Conservation (phyloP, 2,329 filamentous ascomycete species). For the Paracoccidioides brasiliensis region DNA sequence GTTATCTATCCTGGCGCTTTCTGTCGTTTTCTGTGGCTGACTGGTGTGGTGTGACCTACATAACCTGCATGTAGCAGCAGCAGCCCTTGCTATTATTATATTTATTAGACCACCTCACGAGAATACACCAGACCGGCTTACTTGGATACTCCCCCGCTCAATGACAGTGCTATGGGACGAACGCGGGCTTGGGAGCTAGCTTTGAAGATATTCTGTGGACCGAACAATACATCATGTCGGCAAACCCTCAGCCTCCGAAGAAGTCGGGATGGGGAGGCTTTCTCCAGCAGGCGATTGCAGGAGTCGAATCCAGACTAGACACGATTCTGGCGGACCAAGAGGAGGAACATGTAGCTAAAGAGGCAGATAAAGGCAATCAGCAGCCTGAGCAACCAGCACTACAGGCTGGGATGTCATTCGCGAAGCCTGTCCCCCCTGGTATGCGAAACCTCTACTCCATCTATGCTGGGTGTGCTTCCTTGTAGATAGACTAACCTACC, state of each 20-base stretch:
- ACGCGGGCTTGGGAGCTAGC: not conserved
- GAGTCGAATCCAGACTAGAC: constrained; percentile 85
- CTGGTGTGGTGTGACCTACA: not conserved
- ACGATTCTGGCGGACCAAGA: constrained; percentile 77
- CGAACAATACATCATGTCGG: constrained; percentile 6
- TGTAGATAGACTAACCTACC: constrained; percentile 7
- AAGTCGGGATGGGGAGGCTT: constrained; percentile 62
- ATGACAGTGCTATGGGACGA: not conserved
- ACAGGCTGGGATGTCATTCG: constrained; percentile 12
- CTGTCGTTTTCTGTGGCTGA: not conserved
- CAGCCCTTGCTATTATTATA: not conserved
- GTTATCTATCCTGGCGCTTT: not conserved
- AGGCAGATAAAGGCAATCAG: constrained; percentile 18
- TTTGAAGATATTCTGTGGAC: not conserved
- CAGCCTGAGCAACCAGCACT: constrained; percentile 24
- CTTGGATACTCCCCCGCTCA: not conserved
- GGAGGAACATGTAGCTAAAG: constrained; percentile 25
- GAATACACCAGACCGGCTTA: not conserved
- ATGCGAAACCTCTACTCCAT: constrained; percentile 9
- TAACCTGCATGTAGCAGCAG: not conserved
- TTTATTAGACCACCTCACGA: not conserved
- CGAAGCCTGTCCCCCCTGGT: constrained; percentile 18
- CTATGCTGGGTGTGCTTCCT: not conserved
- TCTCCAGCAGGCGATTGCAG: constrained; percentile 79
- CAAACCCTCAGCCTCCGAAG: constrained; percentile 6